Evolutionary conservation across 2,329 filamentous ascomycete species (phyloP).

Genomic region (Tolypocladium nubicola): DNA sequence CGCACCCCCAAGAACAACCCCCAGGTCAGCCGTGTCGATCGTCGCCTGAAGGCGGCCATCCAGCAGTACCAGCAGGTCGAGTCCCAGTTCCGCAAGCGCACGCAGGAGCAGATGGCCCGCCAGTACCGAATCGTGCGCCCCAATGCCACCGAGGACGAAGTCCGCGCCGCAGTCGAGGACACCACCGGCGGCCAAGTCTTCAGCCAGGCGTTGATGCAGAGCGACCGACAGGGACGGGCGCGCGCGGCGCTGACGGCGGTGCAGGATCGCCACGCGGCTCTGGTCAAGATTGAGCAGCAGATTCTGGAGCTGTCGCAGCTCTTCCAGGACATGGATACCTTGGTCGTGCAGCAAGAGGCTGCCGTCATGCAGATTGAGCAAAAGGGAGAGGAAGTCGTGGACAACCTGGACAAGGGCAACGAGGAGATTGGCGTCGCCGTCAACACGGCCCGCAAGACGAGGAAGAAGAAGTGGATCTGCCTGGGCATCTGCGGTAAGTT

Average conservation of each 20-base stretch:
- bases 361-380: conserved; percentile 73
- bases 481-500: conserved; percentile 58
- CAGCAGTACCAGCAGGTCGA: conserved; percentile 74
- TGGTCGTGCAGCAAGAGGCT: conserved; percentile 79
- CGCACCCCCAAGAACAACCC: conserved; percentile 61
- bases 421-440: conserved; percentile 75
- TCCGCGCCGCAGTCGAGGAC: conserved; percentile 67
- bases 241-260: conserved; percentile 71
- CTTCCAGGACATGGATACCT: conserved; percentile 79
- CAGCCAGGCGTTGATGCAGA: conserved; percentile 74
- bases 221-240: conserved; percentile 71
- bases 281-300: conserved; percentile 85
- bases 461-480: conserved; percentile 97
- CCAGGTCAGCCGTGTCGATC: conserved; percentile 74
- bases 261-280: conserved; percentile 70
- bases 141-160: conserved; percentile 68
- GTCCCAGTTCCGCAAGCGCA: conserved; percentile 66
- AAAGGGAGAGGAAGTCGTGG: conserved; percentile 75
- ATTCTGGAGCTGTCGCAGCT: conserved; percentile 80
- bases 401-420: conserved; percentile 78
- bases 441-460: conserved; percentile 64
- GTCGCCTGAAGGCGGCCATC: conserved; percentile 70
- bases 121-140: conserved; percentile 86
- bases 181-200: conserved; percentile 69
- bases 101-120: conserved; percentile 73